These are phyloP conservation scores for Eugenia klotzschiana DNA, from an alignment of 441 rosid species.

Conservation along the genomic window DNA sequence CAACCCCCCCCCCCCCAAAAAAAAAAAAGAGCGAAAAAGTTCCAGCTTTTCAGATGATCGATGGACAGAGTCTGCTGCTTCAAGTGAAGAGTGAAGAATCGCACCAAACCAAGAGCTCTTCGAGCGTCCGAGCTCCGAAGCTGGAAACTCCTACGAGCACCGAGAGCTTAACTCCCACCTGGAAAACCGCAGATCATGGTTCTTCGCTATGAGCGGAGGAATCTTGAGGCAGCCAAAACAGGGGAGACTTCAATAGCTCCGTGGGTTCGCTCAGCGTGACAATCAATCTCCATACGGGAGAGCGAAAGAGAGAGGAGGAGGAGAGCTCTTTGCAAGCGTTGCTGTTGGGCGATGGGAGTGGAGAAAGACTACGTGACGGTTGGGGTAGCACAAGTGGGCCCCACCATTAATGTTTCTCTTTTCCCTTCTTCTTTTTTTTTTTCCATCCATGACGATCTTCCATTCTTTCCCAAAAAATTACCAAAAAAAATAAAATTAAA, in stretches of 20 bases:
- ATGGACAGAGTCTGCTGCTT: background rate
- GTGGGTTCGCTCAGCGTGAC: background rate
- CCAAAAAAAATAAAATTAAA: too few relatives aligned
- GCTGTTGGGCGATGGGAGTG: background rate
- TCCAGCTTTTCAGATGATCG: background rate
- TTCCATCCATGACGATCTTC: background rate
- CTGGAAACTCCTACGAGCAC: background rate
- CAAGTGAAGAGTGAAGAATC: background rate
- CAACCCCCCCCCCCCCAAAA: too few relatives aligned
- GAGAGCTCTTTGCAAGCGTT: slow-evolving; percentile 6
- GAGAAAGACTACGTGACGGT: slow-evolving; percentile 23
- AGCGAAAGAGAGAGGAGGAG: slow-evolving; percentile 16
- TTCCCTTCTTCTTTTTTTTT: background rate
- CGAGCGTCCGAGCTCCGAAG: background rate
- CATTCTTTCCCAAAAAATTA: too few relatives aligned
- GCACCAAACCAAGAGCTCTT: background rate
- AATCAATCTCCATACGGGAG: background rate
- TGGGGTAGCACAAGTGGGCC: slow-evolving; percentile 7
- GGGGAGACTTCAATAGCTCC: background rate
- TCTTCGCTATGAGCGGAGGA: background rate
- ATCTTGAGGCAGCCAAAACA: background rate
- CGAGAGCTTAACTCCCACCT: background rate
- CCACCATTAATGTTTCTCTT: background rate
- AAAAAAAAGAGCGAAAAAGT: background rate
- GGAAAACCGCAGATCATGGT: background rate